These are phyloP conservation scores for Citrus cavaleriei DNA, from an alignment of 345 rosid genomes.

Conservation along the genomic window DNA sequence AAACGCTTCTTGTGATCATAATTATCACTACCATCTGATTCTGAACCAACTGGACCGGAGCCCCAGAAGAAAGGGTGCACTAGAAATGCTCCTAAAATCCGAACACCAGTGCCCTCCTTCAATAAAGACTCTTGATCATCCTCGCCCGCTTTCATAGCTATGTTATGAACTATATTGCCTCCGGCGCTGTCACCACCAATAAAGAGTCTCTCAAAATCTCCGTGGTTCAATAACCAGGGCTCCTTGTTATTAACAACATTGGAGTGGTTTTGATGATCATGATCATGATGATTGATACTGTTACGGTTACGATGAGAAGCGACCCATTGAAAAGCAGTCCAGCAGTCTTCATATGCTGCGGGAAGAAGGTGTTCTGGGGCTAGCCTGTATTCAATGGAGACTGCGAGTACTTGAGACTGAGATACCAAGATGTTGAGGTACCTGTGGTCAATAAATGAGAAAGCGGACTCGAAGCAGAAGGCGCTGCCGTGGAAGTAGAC, in stretches of 20 bases:
- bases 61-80: constrained; percentile 37
- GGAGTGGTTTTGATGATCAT: background rate
- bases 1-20: background rate
- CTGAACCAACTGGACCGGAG: constrained; percentile 19
- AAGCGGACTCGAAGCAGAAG: constrained; percentile 31
- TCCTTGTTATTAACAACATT: background rate
- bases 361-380: constrained; percentile 38
- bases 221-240: constrained; percentile 14
- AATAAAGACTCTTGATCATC: background rate
- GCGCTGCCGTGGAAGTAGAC: constrained; percentile 34
- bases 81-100: constrained; percentile 19
- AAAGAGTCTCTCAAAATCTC: constrained; percentile 19
- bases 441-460: constrained; percentile 17
- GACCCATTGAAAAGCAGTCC: constrained; percentile 39
- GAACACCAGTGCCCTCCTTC: constrained; percentile 9
- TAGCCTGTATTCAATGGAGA: constrained; percentile 40
- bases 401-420: constrained; percentile 18
- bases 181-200: constrained; percentile 34
- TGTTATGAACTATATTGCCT: constrained; percentile 20
- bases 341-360: constrained; percentile 30
- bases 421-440: constrained; percentile 21
- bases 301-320: constrained; percentile 10
- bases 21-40: background rate
- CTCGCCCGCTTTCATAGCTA: constrained; percentile 14
- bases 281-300: background rate